Percentiles rank a stretch among this genome's conserved stretches.
Conservation (phyloP, 2,329 filamentous ascomycete species). For the Nannizzia gypsea region DNA sequence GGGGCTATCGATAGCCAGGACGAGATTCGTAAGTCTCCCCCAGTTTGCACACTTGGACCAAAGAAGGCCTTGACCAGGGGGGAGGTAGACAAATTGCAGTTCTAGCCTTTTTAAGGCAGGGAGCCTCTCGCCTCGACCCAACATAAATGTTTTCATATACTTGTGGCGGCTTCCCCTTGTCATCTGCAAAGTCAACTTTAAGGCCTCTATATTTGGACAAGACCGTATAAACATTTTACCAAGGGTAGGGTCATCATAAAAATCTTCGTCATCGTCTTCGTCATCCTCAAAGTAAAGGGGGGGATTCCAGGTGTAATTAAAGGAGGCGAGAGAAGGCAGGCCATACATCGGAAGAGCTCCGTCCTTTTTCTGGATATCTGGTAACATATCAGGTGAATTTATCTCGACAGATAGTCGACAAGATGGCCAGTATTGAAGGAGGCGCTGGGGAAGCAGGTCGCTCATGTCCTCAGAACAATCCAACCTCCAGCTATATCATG, state of each 20-base stretch:
- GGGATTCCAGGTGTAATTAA: constrained; percentile 1
- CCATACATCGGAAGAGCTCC: neutral
- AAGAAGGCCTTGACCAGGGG: neutral
- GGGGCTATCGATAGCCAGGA: constrained; percentile 2
- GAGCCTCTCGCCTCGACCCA: neutral
- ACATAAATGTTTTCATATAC: neutral
- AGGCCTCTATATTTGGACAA: neutral
- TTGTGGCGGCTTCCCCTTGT: neutral
- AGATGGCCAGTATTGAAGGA: constrained; percentile 2
- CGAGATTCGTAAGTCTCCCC: neutral
- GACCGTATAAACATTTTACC: neutral
- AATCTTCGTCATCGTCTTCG: neutral
- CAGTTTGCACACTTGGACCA: constrained; percentile 5
- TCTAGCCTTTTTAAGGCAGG: neutral
- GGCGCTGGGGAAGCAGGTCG: neutral
- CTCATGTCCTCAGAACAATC: neutral
- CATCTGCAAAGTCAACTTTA: neutral
- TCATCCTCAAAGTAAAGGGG: neutral
- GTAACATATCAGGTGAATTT: neutral
- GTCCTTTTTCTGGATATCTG: neutral
- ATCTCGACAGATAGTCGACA: neutral
- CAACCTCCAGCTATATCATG: neutral
- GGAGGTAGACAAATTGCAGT: neutral
- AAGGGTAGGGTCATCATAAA: neutral
- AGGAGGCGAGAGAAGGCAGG: neutral